Evolutionary conservation across 164 flowering plant genomes (phyloP).

Genomic region (Echeveria elegans): DNA sequence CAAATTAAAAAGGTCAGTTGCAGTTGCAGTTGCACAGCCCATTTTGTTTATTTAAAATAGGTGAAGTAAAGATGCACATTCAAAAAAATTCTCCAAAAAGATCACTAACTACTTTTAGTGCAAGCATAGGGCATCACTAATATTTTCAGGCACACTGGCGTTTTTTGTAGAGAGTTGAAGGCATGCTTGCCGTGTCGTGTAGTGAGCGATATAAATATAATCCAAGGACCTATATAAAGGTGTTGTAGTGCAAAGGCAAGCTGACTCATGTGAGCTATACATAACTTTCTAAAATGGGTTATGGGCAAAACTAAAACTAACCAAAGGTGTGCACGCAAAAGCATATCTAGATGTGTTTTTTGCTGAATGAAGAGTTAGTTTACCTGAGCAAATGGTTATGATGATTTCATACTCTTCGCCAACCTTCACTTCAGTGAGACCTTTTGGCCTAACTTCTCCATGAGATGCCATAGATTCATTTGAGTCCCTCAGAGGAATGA

Average conservation of each 20-base stretch:
- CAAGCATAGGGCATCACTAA: not conserved
- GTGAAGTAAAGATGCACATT: not conserved
- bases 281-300: not conserved
- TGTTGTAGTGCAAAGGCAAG: not conserved
- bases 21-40: not conserved
- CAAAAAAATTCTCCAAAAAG: not conserved
- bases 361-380: not conserved
- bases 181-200: not conserved
- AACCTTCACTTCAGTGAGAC: slow-evolving; percentile 68
- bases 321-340: not conserved
- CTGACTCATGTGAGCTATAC: not conserved
- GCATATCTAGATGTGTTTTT: not conserved
- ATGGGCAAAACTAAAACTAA: not conserved
- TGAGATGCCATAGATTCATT: slow-evolving; percentile 12
- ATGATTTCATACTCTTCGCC: slow-evolving; percentile 87
- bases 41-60: not conserved
- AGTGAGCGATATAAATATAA: not conserved
- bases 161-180: not conserved
- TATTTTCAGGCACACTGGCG: not conserved
- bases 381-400: slow-evolving; percentile 82
- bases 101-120: not conserved
- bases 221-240: too few species aligned
- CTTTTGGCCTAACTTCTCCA: slow-evolving; percentile 34
- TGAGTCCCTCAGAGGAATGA: slow-evolving; percentile 47
- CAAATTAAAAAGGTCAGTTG: not conserved